A percentile compares a stretch with the other conserved stretches of the same genome.
Conservation (phyloP, 2,329 filamentous ascomycete species). For the Fusarium sp. region DNA sequence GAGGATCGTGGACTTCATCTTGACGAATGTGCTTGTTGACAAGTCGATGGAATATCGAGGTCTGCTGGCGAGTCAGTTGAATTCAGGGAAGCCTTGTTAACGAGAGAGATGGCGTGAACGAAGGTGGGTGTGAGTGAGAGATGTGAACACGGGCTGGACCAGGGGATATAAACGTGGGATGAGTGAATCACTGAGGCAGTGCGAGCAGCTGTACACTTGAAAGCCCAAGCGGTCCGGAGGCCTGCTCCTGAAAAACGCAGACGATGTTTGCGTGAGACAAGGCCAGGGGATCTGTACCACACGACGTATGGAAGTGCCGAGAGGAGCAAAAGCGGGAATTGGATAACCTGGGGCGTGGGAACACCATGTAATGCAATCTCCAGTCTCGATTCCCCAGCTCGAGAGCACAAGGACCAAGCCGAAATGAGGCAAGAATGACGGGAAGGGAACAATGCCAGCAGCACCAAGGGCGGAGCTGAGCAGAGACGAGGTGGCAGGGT, state of each 20-base stretch:
- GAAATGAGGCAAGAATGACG: constrained; percentile 16
- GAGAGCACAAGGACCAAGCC: constrained; percentile 9
- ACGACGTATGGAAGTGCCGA: constrained; percentile 30
- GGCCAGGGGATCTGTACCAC: constrained; percentile 40
- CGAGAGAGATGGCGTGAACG: constrained; percentile 15
- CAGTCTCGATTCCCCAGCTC: constrained; percentile 14
- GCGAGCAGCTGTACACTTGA: constrained; percentile 23
- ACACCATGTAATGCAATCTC: constrained; percentile 34
- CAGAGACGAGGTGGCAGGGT: background rate
- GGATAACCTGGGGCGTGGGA: constrained; percentile 24
- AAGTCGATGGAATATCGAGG: constrained; percentile 25
- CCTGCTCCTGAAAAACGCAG: constrained; percentile 19
- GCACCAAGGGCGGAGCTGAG: background rate
- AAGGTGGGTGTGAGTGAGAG: constrained; percentile 8
- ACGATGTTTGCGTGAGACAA: constrained; percentile 47
- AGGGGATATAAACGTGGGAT: constrained; percentile 14
- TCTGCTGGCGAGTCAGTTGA: constrained; percentile 27
- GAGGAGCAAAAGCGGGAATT: constrained; percentile 12
- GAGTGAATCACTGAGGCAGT: constrained; percentile 29
- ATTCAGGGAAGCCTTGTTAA: constrained; percentile 7
- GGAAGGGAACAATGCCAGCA: constrained; percentile 1
- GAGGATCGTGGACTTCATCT: constrained; percentile 61
- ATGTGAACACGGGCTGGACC: background rate
- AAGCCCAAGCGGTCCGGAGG: constrained; percentile 15
- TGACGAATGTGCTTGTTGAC: constrained; percentile 45